phyloP scores from a whole-genome alignment of 2,329 filamentous ascomycete species.

The Paraphoma sp. region DNA sequence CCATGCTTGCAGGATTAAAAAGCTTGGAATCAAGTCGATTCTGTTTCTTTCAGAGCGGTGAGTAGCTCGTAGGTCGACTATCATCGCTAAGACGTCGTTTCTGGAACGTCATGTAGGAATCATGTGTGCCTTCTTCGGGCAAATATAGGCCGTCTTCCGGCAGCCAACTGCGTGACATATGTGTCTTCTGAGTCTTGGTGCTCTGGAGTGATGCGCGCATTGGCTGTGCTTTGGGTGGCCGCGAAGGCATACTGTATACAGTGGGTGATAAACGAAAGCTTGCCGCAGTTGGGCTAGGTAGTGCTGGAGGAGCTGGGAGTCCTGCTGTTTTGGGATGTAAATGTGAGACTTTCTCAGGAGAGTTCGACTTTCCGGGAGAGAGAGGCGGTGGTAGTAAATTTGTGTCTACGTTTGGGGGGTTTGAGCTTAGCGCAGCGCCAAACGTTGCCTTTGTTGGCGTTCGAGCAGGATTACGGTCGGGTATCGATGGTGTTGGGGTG shows the following conservation, averaged over 20 bases:
- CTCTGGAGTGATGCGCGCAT: constrained; percentile 20
- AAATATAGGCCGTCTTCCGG: constrained; percentile 32
- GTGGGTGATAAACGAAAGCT: constrained; percentile 27
- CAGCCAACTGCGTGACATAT: constrained; percentile 28
- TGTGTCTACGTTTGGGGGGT: constrained; percentile 7
- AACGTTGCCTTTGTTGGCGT: constrained; percentile 18
- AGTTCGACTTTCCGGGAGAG: constrained; percentile 16
- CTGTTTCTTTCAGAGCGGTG: constrained; percentile 14
- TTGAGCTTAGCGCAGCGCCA: constrained; percentile 8
- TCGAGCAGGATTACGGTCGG: constrained; percentile 12
- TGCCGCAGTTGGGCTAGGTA: constrained; percentile 13
- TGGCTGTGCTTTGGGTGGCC: constrained; percentile 14
- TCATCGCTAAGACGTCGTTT: constrained; percentile 10
- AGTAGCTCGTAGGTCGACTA: constrained; percentile 29
- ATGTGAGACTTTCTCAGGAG: constrained; percentile 12
- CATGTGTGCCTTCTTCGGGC: constrained; percentile 24
- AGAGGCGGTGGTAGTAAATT: constrained; percentile 16
- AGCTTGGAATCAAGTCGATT: background rate
- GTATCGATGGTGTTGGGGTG: constrained; percentile 6
- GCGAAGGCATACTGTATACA: constrained; percentile 27
- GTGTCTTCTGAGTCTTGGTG: constrained; percentile 19
- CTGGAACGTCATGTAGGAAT: constrained; percentile 23
- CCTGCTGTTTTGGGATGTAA: constrained; percentile 26
- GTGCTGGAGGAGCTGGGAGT: constrained; percentile 10
- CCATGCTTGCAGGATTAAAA: background rate